Evolutionary conservation across 306 rosid species (phyloP), one percentile per base, ranked within the genome.

Genomic region (Cucurbita argyrosperma): DNA sequence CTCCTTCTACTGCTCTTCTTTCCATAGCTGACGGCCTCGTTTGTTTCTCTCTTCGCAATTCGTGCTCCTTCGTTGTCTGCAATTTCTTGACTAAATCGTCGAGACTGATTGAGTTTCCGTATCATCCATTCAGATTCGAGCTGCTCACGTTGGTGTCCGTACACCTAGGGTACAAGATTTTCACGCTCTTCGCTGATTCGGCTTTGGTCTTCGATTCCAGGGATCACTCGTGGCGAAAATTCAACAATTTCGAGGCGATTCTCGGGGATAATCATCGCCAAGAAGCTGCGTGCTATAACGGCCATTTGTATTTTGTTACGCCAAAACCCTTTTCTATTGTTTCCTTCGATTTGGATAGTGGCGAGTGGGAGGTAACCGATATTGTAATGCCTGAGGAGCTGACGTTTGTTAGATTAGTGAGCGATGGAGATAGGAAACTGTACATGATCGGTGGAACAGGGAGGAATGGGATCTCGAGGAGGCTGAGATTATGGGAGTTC

Each of bases 381-480:
- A 54, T 67, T 3, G 82, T 63, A 63, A 76, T 86, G 51, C 99
- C 99, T 0, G 16, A 13, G 7, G 86, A 82, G 2, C 74, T 94
- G 2, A 82, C 85, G n/a, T 94, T 94, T 75, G 88, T 74, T 19
- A 77, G 99, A 52, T 72, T 91, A 66, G 89, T 86, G 54, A 83
- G 88, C 45, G 77, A 79, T 51, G 89, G 78, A 54, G 79, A 52
- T n/a, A 87, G 79, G 7, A 88, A 70, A 46, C 18, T 94, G 78
- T 89, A 78, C 51, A 37, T 94, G 87, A 66, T 94, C 52, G 96
- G 99, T 37, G 99, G 99, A 15, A 59, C 88, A 19, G 99, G 99
- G 58, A 79, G 72, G 57, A 85, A 88, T 76, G 97, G 99, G 60
- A 91, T 94, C 35, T 85, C 97, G 6, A 91, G 86, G 82, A 87